These are phyloP conservation scores for Zygoascus bituminiphila DNA, from an alignment of 805 yeast genomes.

Conservation along the genomic window DNA sequence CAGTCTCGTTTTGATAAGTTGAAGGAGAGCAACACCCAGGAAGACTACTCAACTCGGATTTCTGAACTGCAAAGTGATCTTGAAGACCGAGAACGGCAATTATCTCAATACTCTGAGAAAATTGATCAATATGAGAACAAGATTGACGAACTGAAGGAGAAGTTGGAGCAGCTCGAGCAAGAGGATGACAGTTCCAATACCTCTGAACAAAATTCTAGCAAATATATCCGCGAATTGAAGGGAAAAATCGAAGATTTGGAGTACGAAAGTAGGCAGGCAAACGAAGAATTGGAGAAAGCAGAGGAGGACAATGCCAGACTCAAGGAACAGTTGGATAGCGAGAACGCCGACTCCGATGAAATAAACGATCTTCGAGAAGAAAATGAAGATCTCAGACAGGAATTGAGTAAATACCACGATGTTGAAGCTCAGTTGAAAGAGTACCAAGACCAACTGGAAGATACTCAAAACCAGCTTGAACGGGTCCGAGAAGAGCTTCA, in stretches of 20 bases:
- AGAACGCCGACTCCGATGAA: not conserved
- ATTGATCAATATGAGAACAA: slow-evolving; percentile 6
- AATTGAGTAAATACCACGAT: not conserved
- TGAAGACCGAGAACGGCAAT: slow-evolving; percentile 4
- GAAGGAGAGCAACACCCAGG: slow-evolving; percentile 20
- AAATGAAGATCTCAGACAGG: not conserved
- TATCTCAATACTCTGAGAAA: slow-evolving; percentile 3
- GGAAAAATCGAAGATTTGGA: slow-evolving; percentile 21
- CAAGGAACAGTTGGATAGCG: not conserved
- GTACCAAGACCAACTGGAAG: not conserved
- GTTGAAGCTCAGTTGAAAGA: not conserved
- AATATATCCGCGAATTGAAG: slow-evolving; percentile 7
- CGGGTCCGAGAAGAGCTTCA: not conserved
- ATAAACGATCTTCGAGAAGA: slow-evolving; percentile 4
- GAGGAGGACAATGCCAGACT: slow-evolving; percentile 14
- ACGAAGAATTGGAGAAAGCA: slow-evolving; percentile 19
- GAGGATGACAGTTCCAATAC: slow-evolving; percentile 15
- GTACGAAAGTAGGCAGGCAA: slow-evolving; percentile 18
- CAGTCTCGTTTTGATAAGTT: not conserved
- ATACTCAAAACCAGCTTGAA: not conserved
- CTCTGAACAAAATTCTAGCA: not conserved
- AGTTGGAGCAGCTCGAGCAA: slow-evolving; percentile 13
- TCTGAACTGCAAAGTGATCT: slow-evolving; percentile 31
- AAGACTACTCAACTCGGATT: slow-evolving; percentile 32
- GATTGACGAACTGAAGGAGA: slow-evolving; percentile 4